Evolutionary conservation across 2,329 filamentous ascomycete species (phyloP).

Genomic region (Colletotrichum aenigma): DNA sequence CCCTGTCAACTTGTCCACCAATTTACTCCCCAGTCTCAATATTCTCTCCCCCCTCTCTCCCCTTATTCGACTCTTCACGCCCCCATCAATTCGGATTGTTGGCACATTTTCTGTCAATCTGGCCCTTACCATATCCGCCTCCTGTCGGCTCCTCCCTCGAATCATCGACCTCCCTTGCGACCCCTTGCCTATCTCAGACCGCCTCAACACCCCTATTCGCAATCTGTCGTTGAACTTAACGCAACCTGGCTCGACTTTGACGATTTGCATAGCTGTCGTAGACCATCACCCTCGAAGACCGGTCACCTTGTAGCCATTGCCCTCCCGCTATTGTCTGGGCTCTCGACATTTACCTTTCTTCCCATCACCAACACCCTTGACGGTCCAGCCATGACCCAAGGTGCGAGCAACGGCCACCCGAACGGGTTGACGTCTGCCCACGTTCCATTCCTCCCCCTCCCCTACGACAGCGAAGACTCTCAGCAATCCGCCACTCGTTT

Average conservation of each 20-base stretch:
- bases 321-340: conserved; percentile 10
- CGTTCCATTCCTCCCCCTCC: conserved; percentile 72
- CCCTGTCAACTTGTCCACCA: neutral
- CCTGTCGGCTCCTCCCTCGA: neutral
- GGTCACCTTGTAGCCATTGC: neutral
- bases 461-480: conserved; percentile 79
- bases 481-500: conserved; percentile 80
- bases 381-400: conserved; percentile 17
- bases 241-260: neutral
- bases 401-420: conserved; percentile 29
- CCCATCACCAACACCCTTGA: neutral
- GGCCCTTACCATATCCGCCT: neutral
- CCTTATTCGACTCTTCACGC: neutral
- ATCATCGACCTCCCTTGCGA: neutral
- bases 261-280: neutral
- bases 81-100: neutral
- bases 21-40: neutral
- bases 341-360: neutral
- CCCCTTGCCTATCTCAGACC: neutral
- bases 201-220: neutral
- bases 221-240: neutral
- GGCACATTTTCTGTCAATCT: neutral
- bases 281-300: neutral
- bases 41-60: neutral
- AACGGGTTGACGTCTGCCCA: conserved; percentile 43